phyloP scores from a whole-genome alignment of 192 early-diverging fungal genomes.

The Backusella luteola region DNA sequence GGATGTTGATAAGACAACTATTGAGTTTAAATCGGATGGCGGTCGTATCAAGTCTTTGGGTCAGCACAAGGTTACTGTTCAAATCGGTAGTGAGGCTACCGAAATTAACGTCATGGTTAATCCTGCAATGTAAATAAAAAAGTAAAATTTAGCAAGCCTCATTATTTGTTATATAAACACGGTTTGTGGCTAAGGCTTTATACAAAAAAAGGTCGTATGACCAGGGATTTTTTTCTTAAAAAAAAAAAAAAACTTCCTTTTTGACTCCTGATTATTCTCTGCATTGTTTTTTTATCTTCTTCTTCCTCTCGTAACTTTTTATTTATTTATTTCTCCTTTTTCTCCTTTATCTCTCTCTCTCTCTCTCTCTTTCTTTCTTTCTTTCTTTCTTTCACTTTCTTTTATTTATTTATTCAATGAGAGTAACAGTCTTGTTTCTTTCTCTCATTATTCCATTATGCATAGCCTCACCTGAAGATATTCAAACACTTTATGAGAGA shows the following conservation, averaged over 20 bases:
- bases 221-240: neutral
- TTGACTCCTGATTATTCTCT: neutral
- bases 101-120: slow-evolving; percentile 21
- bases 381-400: neutral
- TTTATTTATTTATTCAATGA: neutral
- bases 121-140: slow-evolving; percentile 11
- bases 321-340: neutral
- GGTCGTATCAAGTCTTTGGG: slow-evolving; percentile 35
- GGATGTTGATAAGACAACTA: slow-evolving; percentile 21
- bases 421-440: neutral
- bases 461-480: neutral
- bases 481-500: neutral
- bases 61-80: slow-evolving; percentile 17
- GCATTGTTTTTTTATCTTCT: neutral
- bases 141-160: neutral
- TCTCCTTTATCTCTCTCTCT: neutral
- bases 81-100: slow-evolving; percentile 19
- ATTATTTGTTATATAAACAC: neutral
- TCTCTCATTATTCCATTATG: neutral
- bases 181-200: neutral
- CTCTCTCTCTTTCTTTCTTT: too few species aligned
- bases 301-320: neutral
- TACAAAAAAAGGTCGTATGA: neutral
- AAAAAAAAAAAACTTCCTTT: neutral
- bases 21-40: slow-evolving; percentile 28